Base-by-base conservation (phyloP, 257 asterid genomes). In the Verbena officinalis region DNA sequence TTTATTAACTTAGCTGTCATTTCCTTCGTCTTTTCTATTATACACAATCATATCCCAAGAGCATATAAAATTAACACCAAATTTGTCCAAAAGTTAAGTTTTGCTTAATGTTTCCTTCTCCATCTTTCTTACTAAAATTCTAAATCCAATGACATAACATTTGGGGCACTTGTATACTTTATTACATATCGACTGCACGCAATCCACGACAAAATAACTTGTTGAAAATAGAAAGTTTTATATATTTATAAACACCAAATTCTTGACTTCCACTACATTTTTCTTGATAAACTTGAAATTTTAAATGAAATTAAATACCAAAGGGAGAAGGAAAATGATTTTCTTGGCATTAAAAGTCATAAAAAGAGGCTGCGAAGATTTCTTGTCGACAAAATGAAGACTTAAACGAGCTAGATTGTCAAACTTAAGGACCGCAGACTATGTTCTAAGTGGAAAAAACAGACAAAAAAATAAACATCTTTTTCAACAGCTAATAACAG, bases 281-380 rank as follows among this genome's bases (percentile, higher is more conserved):
- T 12, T 14, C 7, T 4, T 1, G 13, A 3, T 46, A 19, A 21
- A 20, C 21, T 20, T 59, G 9, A 38, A 40, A 19, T n/a, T n/a
- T n/a, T 39, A 59, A 13, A 15, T 46, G 53, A 46, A 17, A 7
- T 14, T 46, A 17, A 16, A 19, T 21, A 46, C 53, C 11, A 21
- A 40, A 59, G 9, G 21, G 4, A 40, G 19, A 22, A 7, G 9
- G 0, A 21, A 43, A 36, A 34, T 5, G 14, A 34, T 12, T 24
- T 11, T 45, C 0, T 14, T 44, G 16, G 66, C 53, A 9, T 60
- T 21, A 6, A 4, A 61, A 61, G 67, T 61, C 67, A 40, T 43
- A 61, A 44, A 61, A 27, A 20, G 55, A 24, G 55, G 67, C 67
- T 11, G 23, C 20, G 4, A 21, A 14, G 1, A 57, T 19, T 38